Conservation (phyloP, 106 monocot genomes). For the Apostasia ramifera region DNA sequence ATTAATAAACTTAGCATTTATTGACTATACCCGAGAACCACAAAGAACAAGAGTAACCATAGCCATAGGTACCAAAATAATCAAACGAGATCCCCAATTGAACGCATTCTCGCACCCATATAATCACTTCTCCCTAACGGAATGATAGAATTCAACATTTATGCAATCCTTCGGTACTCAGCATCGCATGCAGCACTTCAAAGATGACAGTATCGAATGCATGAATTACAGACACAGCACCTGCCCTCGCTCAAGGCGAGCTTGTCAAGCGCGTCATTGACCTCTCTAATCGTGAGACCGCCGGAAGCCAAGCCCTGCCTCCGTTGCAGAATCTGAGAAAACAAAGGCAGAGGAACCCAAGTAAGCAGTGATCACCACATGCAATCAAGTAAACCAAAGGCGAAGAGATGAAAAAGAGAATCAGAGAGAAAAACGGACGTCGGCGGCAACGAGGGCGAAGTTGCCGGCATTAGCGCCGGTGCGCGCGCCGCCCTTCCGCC, state of each 20-base stretch:
- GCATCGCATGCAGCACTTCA: too few species aligned
- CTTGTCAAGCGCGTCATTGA: conserved; percentile 78
- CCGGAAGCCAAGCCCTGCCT: conserved; percentile 81
- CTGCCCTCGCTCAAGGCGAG: conserved; percentile 65
- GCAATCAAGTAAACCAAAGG: neutral
- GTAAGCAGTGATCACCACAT: neutral
- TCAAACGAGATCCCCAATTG: too few species aligned
- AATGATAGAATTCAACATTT: too few species aligned
- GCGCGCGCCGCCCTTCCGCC: conserved; percentile 80
- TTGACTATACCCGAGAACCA: too few species aligned
- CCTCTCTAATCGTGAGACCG: conserved; percentile 70
- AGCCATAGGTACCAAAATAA: too few species aligned
- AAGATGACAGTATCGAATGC: too few species aligned
- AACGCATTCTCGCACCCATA: too few species aligned
- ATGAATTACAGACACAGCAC: conserved; percentile 13
- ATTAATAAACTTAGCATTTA: neutral
- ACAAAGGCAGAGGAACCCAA: neutral
- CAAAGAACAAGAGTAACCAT: too few species aligned
- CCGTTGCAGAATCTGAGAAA: conserved; percentile 63
- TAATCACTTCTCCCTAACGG: too few species aligned
- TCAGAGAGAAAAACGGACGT: conserved; percentile 20
- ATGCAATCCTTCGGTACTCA: too few species aligned
- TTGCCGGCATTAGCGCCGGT: conserved; percentile 82
- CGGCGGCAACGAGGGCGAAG: conserved; percentile 79
- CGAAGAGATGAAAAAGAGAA: neutral